Evolutionary conservation across 768 basidiomycete species (phyloP).

Genomic region (Pleurotus tuoliensis): DNA sequence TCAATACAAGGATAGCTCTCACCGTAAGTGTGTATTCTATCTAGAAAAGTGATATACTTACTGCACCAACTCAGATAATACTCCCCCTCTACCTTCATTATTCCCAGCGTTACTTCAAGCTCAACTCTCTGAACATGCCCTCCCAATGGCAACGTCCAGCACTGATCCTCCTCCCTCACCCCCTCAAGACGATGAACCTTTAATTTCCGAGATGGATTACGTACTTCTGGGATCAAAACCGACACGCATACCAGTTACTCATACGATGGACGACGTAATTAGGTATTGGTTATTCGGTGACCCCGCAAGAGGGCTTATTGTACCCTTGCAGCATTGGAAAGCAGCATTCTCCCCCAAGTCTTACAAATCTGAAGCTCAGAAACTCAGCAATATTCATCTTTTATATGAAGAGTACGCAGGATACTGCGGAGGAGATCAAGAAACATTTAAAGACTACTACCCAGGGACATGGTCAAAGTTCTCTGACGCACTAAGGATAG

Average conservation of each 20-base stretch:
- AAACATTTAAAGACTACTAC: no score
- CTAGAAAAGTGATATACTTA: neutral
- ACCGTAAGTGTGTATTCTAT: neutral
- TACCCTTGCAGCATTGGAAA: conserved; percentile 14
- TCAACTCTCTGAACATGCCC: neutral
- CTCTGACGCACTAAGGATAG: no score
- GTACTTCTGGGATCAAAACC: neutral
- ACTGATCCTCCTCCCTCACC: neutral
- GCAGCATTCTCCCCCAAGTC: no score
- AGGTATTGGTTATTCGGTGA: conserved; percentile 14
- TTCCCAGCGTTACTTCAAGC: neutral
- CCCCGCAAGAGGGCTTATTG: conserved; percentile 9
- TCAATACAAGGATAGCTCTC: neutral
- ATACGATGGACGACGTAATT: conserved; percentile 15
- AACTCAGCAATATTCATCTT: no score
- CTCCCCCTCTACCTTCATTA: neutral
- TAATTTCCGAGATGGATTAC: neutral
- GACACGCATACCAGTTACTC: conserved; percentile 13
- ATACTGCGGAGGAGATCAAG: no score
- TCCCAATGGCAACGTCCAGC: neutral
- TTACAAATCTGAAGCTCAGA: no score
- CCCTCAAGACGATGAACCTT: neutral
- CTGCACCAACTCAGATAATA: neutral
- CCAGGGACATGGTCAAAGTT: no score
- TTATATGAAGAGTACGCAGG: no score